phyloP scores from a whole-genome alignment of 2,329 filamentous ascomycete genomes.

The Pestalotiopsis sp. region DNA sequence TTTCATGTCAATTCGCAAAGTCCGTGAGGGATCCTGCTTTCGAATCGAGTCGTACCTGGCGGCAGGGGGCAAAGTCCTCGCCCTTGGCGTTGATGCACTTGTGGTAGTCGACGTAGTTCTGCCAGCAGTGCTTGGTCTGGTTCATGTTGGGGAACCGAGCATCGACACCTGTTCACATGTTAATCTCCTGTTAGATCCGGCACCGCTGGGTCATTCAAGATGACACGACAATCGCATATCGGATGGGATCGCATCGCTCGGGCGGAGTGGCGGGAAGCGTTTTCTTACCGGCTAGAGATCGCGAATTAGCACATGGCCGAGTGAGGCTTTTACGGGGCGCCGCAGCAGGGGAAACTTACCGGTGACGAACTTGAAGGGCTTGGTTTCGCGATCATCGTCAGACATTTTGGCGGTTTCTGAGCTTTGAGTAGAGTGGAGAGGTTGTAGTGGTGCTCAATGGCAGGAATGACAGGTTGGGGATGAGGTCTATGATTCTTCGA shows the following conservation, averaged over 20 bases:
- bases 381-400: constrained; percentile 86
- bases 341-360: constrained; percentile 62
- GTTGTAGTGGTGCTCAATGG: constrained; percentile 36
- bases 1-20: background rate
- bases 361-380: constrained; percentile 99
- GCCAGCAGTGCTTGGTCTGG: constrained; percentile 99
- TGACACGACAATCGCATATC: constrained; percentile 28
- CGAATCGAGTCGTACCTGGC: constrained; percentile 69
- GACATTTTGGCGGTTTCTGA: constrained; percentile 73
- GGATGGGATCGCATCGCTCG: constrained; percentile 1
- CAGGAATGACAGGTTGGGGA: constrained; percentile 24
- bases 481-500: constrained; percentile 41
- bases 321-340: constrained; percentile 28
- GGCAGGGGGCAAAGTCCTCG: constrained; percentile 96
- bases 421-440: constrained; percentile 27
- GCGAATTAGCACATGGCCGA: constrained; percentile 32
- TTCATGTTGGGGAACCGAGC: constrained; percentile 99
- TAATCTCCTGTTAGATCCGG: background rate
- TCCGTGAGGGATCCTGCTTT: background rate
- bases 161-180: constrained; percentile 77
- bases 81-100: constrained; percentile 99
- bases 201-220: constrained; percentile 35
- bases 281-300: constrained; percentile 16
- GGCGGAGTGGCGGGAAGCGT: background rate
- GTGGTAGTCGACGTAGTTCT: constrained; percentile 99